Percentiles rank a stretch among this genome's conserved stretches.
Conservation (phyloP, 352 stramenopile genomes). For the Phytopythium kandeliae region DNA sequence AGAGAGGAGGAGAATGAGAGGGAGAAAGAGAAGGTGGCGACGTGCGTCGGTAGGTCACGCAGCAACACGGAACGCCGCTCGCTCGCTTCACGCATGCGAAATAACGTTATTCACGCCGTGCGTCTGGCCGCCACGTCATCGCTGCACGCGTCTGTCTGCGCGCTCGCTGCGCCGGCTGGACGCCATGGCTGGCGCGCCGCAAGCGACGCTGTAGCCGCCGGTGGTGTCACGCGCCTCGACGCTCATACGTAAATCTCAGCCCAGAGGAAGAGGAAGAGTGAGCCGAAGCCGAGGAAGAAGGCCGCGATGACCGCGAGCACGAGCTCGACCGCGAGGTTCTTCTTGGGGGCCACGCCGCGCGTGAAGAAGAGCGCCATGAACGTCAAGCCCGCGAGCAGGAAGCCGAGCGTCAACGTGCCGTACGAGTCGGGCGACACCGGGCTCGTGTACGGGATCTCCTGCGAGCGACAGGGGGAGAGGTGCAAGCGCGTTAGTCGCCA, state of each 20-base stretch:
- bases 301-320: conserved; percentile 58
- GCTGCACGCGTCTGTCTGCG: not conserved
- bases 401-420: conserved; percentile 46
- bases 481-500: not conserved
- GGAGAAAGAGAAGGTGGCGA: too few relatives aligned
- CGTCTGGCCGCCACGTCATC: not conserved
- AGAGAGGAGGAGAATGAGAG: too few relatives aligned
- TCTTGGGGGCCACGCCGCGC: conserved; percentile 62
- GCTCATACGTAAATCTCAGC: conserved; percentile 84
- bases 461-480: not conserved
- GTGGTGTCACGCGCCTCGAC: too few relatives aligned
- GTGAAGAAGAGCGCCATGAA: conserved; percentile 85
- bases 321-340: conserved; percentile 72
- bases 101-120: conserved; percentile 7
- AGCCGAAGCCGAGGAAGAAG: conserved; percentile 72
- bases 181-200: too few relatives aligned
- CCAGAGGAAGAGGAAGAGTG: conserved; percentile 86
- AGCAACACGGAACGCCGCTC: conserved; percentile 1
- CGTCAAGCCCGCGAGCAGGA: conserved; percentile 65
- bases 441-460: conserved; percentile 83
- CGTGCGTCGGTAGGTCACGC: not conserved
- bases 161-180: too few relatives aligned
- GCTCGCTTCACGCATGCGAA: conserved; percentile 6
- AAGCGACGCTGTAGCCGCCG: too few relatives aligned
- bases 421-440: conserved; percentile 69